A percentile compares a stretch with the other conserved stretches of the same genome.
These are phyloP conservation scores for Cryptosporidium canis DNA, from an alignment of 169 alveolate genomes.

Conservation along the genomic window DNA sequence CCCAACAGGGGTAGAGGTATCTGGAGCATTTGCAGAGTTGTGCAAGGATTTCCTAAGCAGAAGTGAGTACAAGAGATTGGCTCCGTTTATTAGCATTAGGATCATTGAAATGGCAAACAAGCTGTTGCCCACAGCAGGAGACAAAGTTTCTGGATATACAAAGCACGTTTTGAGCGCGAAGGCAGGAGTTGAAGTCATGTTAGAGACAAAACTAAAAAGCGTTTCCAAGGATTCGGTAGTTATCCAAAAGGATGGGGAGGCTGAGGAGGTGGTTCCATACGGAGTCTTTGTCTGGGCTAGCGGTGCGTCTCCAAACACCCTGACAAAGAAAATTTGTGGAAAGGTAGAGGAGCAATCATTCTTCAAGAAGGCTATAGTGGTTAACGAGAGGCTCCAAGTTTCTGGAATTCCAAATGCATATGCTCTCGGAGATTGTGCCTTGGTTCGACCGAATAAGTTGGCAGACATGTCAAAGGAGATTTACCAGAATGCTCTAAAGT, in stretches of 20 bases:
- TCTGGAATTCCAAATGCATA: conserved; percentile 69
- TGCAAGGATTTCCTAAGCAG: background rate
- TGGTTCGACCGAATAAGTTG: conserved; percentile 47
- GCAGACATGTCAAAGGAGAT: conserved; percentile 67
- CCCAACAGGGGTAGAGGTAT: conserved; percentile 61
- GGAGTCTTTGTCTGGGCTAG: conserved; percentile 80
- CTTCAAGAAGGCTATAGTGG: conserved; percentile 37
- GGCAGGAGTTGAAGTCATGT: conserved; percentile 71
- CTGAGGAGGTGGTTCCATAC: conserved; percentile 57
- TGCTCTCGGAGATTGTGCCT: conserved; percentile 78
- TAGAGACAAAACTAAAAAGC: conserved; percentile 61
- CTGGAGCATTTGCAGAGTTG: conserved; percentile 68
- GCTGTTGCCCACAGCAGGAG: conserved; percentile 70
- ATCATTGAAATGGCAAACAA: conserved; percentile 73
- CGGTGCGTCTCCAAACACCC: conserved; percentile 77
- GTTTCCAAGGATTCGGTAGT: conserved; percentile 22
- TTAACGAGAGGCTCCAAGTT: conserved; percentile 70
- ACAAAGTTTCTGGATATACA: conserved; percentile 65
- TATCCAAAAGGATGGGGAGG: background rate
- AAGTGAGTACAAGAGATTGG: background rate
- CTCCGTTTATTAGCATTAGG: conserved; percentile 27
- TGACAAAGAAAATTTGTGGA: conserved; percentile 69
- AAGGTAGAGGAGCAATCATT: conserved; percentile 57
- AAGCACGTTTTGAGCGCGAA: conserved; percentile 12
- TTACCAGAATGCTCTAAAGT: conserved; percentile 44